Conservation (phyloP, 1,284 basidiomycete genomes). For the Naganishia liquefaciens region DNA sequence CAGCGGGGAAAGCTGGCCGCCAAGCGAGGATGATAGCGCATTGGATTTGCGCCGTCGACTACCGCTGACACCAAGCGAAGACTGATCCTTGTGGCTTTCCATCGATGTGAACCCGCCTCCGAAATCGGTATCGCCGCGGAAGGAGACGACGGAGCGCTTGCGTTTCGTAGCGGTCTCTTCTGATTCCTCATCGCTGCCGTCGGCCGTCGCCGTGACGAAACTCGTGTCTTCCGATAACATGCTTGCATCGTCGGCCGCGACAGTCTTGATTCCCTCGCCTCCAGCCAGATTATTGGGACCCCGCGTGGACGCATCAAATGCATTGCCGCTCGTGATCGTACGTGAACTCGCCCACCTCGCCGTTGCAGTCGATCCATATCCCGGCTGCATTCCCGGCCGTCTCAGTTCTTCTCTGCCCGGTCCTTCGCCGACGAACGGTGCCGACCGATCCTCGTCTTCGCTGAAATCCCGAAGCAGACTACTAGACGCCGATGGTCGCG, state of each 20-base stretch:
- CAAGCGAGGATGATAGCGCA: neutral
- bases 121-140: constrained; percentile 26
- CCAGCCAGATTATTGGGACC: neutral
- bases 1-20: constrained; percentile 20
- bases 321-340: constrained; percentile 30
- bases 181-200: constrained; percentile 40
- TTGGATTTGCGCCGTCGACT: constrained; percentile 29
- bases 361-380: constrained; percentile 1
- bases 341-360: constrained; percentile 18
- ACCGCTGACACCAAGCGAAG: constrained; percentile 11
- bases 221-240: constrained; percentile 32
- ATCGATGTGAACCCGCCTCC: constrained; percentile 16
- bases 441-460: neutral
- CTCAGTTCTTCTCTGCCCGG: constrained; percentile 11
- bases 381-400: neutral
- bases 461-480: neutral
- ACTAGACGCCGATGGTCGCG: neutral
- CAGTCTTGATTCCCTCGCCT: neutral
- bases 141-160: constrained; percentile 28
- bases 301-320: constrained; percentile 26
- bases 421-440: constrained; percentile 8
- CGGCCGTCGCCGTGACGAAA: constrained; percentile 31
- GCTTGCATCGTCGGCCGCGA: constrained; percentile 8
- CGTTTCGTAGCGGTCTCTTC: constrained; percentile 35
- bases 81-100: constrained; percentile 30